Conservation (phyloP, 495 filamentous ascomycete genomes). For the Aspergillus asperescens region DNA sequence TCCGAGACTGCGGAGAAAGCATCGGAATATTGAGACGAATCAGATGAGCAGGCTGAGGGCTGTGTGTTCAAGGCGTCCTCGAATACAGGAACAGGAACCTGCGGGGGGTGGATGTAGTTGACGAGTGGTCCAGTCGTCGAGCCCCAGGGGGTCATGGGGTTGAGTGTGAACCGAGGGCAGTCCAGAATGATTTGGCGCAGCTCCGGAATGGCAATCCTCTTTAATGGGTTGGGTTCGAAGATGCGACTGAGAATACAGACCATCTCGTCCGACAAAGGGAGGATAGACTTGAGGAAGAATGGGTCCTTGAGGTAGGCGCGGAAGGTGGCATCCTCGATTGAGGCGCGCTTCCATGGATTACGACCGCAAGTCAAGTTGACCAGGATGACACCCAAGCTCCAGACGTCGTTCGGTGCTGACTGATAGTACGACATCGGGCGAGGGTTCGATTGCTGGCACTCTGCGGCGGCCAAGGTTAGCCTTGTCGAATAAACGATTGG, state of each 20-base stretch:
- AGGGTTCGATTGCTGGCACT: slow-evolving; percentile 86
- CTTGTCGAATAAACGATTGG: neutral
- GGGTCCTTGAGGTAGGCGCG: slow-evolving; percentile 81
- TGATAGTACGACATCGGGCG: slow-evolving; percentile 76
- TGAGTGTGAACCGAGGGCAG: slow-evolving; percentile 69
- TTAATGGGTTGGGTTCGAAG: slow-evolving; percentile 82
- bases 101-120: slow-evolving; percentile 26
- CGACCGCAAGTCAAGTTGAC: slow-evolving; percentile 97
- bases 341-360: slow-evolving; percentile 98
- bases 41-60: slow-evolving; percentile 36
- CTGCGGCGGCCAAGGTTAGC: slow-evolving; percentile 47
- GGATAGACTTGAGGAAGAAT: slow-evolving; percentile 85
- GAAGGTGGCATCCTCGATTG: slow-evolving; percentile 90
- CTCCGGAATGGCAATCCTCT: slow-evolving; percentile 80
- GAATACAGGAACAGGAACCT: slow-evolving; percentile 26
- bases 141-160: slow-evolving; percentile 31
- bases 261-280: slow-evolving; percentile 86
- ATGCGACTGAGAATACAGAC: slow-evolving; percentile 82
- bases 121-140: slow-evolving; percentile 23
- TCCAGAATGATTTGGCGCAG: slow-evolving; percentile 69
- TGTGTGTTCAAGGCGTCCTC: slow-evolving; percentile 38
- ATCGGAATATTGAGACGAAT: slow-evolving; percentile 39
- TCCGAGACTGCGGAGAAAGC: slow-evolving; percentile 42
- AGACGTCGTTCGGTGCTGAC: slow-evolving; percentile 93
- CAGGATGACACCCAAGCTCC: slow-evolving; percentile 94